Base-by-base conservation (phyloP, 345 rosid genomes). In the Abelmoschus esculentus region DNA sequence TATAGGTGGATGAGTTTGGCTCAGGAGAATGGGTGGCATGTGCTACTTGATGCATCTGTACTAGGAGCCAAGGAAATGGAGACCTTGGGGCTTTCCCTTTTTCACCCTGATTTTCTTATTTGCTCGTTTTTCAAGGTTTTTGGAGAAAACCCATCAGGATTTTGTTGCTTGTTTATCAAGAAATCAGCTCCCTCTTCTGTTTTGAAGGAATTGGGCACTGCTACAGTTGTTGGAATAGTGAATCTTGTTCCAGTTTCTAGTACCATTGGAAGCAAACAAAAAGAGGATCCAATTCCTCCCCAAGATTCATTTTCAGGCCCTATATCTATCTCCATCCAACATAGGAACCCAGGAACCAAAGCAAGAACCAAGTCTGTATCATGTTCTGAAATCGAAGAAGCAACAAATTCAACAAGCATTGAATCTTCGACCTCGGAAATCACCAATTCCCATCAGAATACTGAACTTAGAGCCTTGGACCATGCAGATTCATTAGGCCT, bases 41-140 rank as follows among this genome's bases (percentile, higher is more conserved):
- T 89, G 8, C 63, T 91, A 81, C 89, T 93, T n/a, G 98, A 93
- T 53, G 92, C 95, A 0, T 83, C 81, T 38, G 90, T 90, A 18
- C 73, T 91, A 61, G 85, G 92, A 18, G 80, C 90, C 6, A 93
- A 91, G 69, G 89, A 89, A 46, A 93, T 93, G 97, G 96, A 93
- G 17, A 89, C 98, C 8, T 70, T 93, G 36, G 97, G 98, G 3
- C 88, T 93, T 3, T 89, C 91, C 55, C 67, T 93, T 6, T 93
- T 89, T 76, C 78, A 82, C 72, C 97, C 97, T 8, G 93, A 91
- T 70, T 88, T 93, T 66, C 77, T 91, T 3, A 71, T 91, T 17
- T 93, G 88, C 77, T 86, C 90, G 3, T 93, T 91, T 70, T 87
- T 78, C 83, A 88, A 87, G 78, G 80, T 89, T 26, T 88, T 87